A percentile compares a stretch with the other conserved stretches of the same genome.
These are phyloP conservation scores for Acanthamoeba healyi DNA, from an alignment of 208 protist genomes.

Conservation along the genomic window DNA sequence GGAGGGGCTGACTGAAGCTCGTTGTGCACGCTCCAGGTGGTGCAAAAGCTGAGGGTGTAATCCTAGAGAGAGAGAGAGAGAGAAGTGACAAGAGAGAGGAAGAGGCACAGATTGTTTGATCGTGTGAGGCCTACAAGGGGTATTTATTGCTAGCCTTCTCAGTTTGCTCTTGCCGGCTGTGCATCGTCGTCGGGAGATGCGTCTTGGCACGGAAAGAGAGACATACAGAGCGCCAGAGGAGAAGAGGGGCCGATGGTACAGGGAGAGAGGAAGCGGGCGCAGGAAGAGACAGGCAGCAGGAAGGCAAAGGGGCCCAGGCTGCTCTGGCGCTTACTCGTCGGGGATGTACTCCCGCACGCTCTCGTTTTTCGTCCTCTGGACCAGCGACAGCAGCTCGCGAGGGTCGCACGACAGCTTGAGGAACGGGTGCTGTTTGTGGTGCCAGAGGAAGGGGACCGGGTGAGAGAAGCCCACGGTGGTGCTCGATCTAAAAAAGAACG, in stretches of 20 bases:
- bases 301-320: not conserved
- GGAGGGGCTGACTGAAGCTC: not conserved
- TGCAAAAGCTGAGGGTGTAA: slow-evolving; percentile 12
- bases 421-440: slow-evolving; percentile 23
- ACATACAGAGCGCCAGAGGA: not conserved
- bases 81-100: too few relatives aligned
- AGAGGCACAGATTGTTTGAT: not conserved
- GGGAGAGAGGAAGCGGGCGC: too few relatives aligned
- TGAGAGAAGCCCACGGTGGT: too few relatives aligned
- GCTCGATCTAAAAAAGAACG: not conserved
- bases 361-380: slow-evolving; percentile 62
- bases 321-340: not conserved
- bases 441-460: too few relatives aligned
- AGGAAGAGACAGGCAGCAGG: not conserved
- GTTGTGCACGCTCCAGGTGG: not conserved
- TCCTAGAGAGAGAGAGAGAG: not conserved
- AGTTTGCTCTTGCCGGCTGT: too few relatives aligned
- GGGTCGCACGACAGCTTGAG: slow-evolving; percentile 36
- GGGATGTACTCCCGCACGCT: slow-evolving; percentile 46
- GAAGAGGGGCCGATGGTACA: not conserved
- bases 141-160: too few relatives aligned
- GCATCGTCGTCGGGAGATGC: too few relatives aligned
- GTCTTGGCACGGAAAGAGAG: too few relatives aligned
- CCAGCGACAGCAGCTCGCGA: slow-evolving; percentile 14
- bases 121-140: not conserved